Evolutionary conservation across 2,329 filamentous ascomycete species (phyloP), one percentile per base, ranked within the genome.

Genomic region (Verticillium isaacii): DNA sequence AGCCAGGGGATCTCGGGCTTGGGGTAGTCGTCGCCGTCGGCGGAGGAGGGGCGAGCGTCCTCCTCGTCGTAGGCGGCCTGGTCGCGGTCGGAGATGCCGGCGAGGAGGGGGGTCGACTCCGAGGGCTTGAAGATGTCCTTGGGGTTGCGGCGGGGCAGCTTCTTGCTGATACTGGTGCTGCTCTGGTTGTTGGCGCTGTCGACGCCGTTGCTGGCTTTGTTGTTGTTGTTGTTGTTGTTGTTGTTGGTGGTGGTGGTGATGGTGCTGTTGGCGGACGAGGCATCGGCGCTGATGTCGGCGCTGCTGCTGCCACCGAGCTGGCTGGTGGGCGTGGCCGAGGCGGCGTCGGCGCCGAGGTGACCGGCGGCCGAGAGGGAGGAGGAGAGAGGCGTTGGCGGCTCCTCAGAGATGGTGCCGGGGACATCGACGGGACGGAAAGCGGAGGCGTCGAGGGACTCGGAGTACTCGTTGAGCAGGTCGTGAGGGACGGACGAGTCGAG

Each of bases 401-500:
- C 89, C 71, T 95, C 92, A n/a, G 81, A 77, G 67, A 95, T 95
- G 12, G 91, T 93, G 36, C 85, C 81, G 1, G 92, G 90, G 7
- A 92, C 83, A 67, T 87, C 84, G 62, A 85, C 70, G 57, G 79
- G 77, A 57, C 79, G 80, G 65, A 85, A 82, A 29, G 81, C 81
- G 45, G 80, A 83, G 23, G 80, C 80, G 54, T 85, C 80, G 58
- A 87, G 79, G 65, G 89, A 80, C 66, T 88, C 73, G 39, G 75
- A 88, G 74, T 97, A 97, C 75, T 97, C 93, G 71, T 96, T 93
- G 62, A 98, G 87, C 55, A 98, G 81, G 69, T 94, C 89, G 71
- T 96, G 93, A 2, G 93, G 93, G n/a, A 97, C 85, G 34, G 92
- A 93, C 9, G 92, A 97, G 76, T 97, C 93, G 64, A 98, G 83